Base-by-base conservation (phyloP, 2,329 filamentous ascomycete genomes). In the Fusarium caatingaense region DNA sequence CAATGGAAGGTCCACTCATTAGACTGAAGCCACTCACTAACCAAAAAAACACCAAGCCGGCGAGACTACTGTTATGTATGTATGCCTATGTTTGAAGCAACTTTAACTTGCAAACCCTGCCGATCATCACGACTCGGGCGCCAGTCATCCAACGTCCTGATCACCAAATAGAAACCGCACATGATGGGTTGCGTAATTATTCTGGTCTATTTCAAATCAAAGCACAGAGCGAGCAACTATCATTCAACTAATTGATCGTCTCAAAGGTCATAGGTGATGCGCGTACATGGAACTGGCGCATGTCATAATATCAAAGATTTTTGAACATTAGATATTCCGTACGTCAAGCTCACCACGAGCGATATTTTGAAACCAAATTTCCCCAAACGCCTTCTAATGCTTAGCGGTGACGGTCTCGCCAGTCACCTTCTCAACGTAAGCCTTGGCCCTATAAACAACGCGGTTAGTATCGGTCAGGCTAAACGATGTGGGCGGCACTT, bases 351-450 rank as follows among this genome's bases (percentile, higher is more conserved):
- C 66, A 61, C 56, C 47, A 40, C 51, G 62, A 68, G 66, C 64
- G 44, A 69, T 65, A 63, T 67, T 55, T 56, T 68, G 32, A 64
- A 65, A 48, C 28, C 50, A 67, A 61, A 60, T 62, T 66, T 62
- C 67, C 66, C 57, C 57, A 47, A 80, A 79, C 77, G 78, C 80
- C 78, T 78, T 81, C 76, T 88, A 91, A 86, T 91, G 89, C 86
- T 91, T 91, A 76, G 88, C 88, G 70, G 88, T 88, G 76, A 89
- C 87, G 76, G 79, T 75, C 27, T 91, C 89, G 66, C 89, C 89
- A 50, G 89, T 91, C 78, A 91, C 65, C 79, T 88, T 88, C 80
- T 91, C 89, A 68, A 91, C 87, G 72, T 91, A 90, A 58, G 83
- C 83, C 83, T 91, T 91, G 67, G 89, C 89, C 85, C 88, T 91